Base-by-base conservation (phyloP, 805 yeast genomes). In the Candida oleophila region DNA sequence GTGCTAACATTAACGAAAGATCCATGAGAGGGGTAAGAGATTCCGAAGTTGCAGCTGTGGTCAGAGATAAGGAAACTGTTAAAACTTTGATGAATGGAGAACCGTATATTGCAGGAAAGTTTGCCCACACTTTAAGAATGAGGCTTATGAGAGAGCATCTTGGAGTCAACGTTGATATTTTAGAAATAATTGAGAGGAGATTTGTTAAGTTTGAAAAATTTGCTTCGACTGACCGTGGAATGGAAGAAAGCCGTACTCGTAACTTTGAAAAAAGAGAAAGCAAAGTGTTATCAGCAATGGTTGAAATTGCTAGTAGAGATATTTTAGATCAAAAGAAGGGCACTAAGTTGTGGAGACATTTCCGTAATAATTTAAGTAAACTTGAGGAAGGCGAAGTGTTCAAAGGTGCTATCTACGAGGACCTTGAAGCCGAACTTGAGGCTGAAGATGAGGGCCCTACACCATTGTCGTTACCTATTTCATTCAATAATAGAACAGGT, bases 1-100 rank as follows among this genome's bases (percentile, higher is more conserved):
- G 97, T 59, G 99, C 99, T 0, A 94, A 94, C 59, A 89, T 94
- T 50, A 94, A 94, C 60, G 99, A 94, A 64, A 78, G 99, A 57
- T 92, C 98, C 0, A 91, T 91, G 89, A 76, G 94, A 55, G 99
- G 99, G 14, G 74, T 76, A 18, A 77, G 99, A 62, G 99, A 94
- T 61, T 90, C 97, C 3, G 99, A 94, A 59, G 85, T 94, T 36
- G 96, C 97, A 2, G 89, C 91, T 1, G 68, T 92, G 45, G 82
- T 94, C 3, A 78, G 97, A 52, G 99, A 94, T 59, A 81, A 85
- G 8, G 88, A 85, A 51, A 77, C 83, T 51, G 71, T 90, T 4
- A 65, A 69, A 41, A 76, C 83, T 14, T 77, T 83, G 3, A 90
- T 94, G 97, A 85, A 83, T 50, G 97, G 96, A 1, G 69, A 81